These are phyloP conservation scores for Drechslerella dactyloides DNA, from an alignment of 2,329 filamentous ascomycete genomes.

Conservation along the genomic window DNA sequence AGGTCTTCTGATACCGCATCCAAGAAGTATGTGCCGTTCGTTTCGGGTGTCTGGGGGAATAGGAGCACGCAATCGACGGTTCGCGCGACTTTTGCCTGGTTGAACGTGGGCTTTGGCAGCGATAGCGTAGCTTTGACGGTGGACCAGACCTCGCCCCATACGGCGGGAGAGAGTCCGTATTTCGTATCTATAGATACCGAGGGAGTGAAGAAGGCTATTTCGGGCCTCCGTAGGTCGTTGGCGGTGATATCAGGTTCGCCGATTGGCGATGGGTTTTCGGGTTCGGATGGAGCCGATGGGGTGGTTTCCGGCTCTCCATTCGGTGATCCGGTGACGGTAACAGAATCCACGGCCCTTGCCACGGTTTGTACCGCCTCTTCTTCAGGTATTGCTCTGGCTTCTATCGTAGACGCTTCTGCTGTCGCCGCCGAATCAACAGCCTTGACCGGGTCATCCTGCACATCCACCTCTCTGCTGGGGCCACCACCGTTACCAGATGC, in stretches of 20 bases:
- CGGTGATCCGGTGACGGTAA: neutral
- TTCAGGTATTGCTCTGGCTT: conserved; percentile 6
- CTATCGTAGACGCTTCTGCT: conserved; percentile 1
- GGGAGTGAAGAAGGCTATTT: conserved; percentile 47
- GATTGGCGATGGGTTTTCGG: conserved; percentile 10
- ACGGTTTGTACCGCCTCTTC: conserved; percentile 51
- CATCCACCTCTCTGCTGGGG: conserved; percentile 38
- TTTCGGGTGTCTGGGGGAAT: conserved; percentile 62
- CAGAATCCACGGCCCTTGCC: conserved; percentile 13
- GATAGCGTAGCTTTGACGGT: conserved; percentile 63
- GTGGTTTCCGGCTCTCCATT: conserved; percentile 6
- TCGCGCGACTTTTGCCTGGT: conserved; percentile 58
- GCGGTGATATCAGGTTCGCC: neutral
- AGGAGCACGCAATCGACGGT: conserved; percentile 68
- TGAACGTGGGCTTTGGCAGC: conserved; percentile 58
- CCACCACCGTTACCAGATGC: conserved; percentile 36
- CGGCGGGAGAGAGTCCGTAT: conserved; percentile 58
- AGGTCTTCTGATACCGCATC: conserved; percentile 69
- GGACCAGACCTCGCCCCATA: conserved; percentile 63
- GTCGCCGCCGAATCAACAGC: conserved; percentile 3
- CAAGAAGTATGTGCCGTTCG: conserved; percentile 64
- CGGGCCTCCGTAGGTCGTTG: conserved; percentile 9
- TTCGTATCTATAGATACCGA: conserved; percentile 51
- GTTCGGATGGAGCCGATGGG: conserved; percentile 11
- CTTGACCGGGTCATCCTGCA: conserved; percentile 15